phyloP scores from a whole-genome alignment of 768 basidiomycete genomes.

The Boletus tomentosulus region DNA sequence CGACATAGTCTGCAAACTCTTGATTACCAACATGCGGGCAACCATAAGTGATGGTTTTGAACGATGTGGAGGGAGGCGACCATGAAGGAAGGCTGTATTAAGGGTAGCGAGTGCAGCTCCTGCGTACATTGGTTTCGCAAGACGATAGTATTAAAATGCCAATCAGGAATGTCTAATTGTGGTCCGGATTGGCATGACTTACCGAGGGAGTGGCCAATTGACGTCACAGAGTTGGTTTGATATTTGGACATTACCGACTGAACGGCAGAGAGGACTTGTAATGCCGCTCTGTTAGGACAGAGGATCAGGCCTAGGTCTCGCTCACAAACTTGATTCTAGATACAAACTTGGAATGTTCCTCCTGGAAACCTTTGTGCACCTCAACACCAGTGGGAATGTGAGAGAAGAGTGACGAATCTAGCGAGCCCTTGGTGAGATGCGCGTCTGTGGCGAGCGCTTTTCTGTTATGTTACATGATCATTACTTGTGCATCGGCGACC shows the following conservation, averaged over 20 bases:
- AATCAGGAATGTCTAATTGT: not conserved
- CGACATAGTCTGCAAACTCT: conserved; percentile 54
- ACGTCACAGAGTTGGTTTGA: conserved; percentile 34
- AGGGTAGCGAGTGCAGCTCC: conserved; percentile 36
- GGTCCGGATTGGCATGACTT: conserved; percentile 3
- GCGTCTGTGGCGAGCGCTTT: conserved; percentile 38
- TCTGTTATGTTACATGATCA: conserved; percentile 26
- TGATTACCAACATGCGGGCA: conserved; percentile 48
- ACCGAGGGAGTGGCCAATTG: conserved; percentile 44
- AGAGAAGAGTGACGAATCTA: conserved; percentile 45
- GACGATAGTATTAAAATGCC: not conserved
- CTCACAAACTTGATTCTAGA: not conserved
- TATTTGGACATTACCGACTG: conserved; percentile 34
- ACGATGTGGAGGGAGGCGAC: conserved; percentile 26
- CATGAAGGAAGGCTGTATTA: conserved; percentile 35
- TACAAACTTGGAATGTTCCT: conserved; percentile 41
- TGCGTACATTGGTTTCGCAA: conserved; percentile 4
- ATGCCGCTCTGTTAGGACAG: conserved; percentile 37
- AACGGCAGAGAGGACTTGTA: conserved; percentile 38
- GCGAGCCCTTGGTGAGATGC: conserved; percentile 26
- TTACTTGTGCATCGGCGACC: not conserved
- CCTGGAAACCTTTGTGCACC: conserved; percentile 44
- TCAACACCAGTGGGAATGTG: conserved; percentile 36
- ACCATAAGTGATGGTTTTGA: conserved; percentile 31
- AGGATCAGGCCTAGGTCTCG: not conserved